phyloP scores from a whole-genome alignment of 2,329 filamentous ascomycete species.

The Beauveria pseudobassiana region DNA sequence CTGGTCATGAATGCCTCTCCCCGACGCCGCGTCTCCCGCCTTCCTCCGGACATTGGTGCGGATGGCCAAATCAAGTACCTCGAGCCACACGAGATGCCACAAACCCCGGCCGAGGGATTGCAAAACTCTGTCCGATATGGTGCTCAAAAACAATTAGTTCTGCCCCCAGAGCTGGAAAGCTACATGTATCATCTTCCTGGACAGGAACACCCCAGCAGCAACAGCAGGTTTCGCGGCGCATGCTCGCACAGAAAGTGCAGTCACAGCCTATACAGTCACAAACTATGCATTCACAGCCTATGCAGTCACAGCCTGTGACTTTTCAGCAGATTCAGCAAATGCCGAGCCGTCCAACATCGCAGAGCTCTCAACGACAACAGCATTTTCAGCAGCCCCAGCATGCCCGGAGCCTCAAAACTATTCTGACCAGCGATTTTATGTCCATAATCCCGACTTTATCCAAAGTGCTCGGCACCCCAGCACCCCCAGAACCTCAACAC shows the following conservation, averaged over 20 bases:
- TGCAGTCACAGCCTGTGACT: background rate
- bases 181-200: conserved; percentile 3
- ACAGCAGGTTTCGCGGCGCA: background rate
- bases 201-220: background rate
- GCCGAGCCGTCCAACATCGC: background rate
- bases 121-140: background rate
- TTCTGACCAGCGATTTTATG: background rate
- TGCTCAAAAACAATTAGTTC: background rate
- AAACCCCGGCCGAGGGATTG: background rate
- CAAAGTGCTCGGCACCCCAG: background rate
- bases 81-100: background rate
- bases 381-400: background rate
- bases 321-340: background rate
- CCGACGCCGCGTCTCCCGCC: background rate
- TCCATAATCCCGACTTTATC: background rate
- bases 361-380: background rate
- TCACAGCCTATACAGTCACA: background rate
- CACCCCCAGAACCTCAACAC: too few relatives aligned
- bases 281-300: background rate
- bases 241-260: background rate
- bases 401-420: background rate
- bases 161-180: background rate
- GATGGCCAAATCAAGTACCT: conserved; percentile 4
- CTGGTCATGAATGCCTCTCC: conserved; percentile 5
- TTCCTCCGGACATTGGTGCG: background rate